A percentile compares a stretch with the other conserved stretches of the same genome.
phyloP scores from a whole-genome alignment of 108 stramenopile species.

The Chaetoceros tenuissimus region DNA sequence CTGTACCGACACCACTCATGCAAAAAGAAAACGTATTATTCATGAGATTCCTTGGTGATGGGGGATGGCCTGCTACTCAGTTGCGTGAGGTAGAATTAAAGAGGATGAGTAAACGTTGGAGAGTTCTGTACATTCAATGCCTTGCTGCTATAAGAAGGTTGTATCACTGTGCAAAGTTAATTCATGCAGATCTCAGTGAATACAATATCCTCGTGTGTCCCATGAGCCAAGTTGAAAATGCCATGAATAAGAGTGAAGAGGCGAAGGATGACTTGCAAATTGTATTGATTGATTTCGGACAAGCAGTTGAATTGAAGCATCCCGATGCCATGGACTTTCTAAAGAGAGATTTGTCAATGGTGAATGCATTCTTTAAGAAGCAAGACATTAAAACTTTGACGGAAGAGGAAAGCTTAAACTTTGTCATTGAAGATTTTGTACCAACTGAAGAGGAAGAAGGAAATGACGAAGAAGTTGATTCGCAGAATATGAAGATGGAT shows the following conservation, averaged over 20 bases:
- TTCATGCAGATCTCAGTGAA: conserved; percentile 76
- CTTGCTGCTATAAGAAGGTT: conserved; percentile 56
- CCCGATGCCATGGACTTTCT: conserved; percentile 39
- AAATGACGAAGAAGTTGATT: background rate
- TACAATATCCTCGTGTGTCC: conserved; percentile 76
- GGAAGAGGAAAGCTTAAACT: conserved; percentile 16
- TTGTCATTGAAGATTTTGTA: conserved; percentile 20
- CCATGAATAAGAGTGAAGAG: conserved; percentile 11
- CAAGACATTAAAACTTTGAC: conserved; percentile 37
- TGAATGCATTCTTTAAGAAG: conserved; percentile 47
- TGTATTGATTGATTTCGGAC: conserved; percentile 78
- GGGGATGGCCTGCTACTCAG: conserved; percentile 79
- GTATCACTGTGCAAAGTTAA: conserved; percentile 43
- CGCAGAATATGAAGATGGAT: background rate
- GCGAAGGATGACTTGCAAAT: conserved; percentile 32
- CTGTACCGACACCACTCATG: conserved; percentile 55
- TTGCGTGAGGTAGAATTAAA: conserved; percentile 55
- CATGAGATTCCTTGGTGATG: conserved; percentile 72
- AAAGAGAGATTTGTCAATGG: conserved; percentile 42
- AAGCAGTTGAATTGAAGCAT: conserved; percentile 62
- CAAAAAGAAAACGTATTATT: conserved; percentile 69
- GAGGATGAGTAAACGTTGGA: conserved; percentile 58
- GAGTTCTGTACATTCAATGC: conserved; percentile 46
- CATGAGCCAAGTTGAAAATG: conserved; percentile 21
- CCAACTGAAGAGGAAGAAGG: background rate